Conservation (phyloP, 495 filamentous ascomycete genomes). For the Penicillium pulvis region DNA sequence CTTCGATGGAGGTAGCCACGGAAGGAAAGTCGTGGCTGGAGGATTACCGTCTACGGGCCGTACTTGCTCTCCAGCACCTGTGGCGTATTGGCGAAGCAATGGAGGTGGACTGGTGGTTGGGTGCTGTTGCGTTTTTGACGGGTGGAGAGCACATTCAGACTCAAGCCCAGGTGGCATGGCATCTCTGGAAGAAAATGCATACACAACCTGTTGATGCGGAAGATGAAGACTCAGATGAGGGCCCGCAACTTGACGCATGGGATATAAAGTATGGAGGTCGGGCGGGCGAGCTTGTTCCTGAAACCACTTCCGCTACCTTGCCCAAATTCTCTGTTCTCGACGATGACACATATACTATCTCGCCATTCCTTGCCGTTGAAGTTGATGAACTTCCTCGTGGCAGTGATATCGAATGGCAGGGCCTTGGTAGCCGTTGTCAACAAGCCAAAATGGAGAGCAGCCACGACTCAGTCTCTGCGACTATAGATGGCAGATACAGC, state of each 20-base stretch:
- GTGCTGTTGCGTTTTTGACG: conserved; percentile 71
- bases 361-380: conserved; percentile 72
- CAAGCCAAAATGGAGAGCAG: conserved; percentile 22
- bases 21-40: conserved; percentile 25
- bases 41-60: conserved; percentile 49
- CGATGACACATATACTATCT: conserved; percentile 31
- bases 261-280: conserved; percentile 60
- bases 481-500: conserved; percentile 21
- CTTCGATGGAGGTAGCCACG: conserved; percentile 64
- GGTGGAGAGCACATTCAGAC: conserved; percentile 28
- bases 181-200: conserved; percentile 57
- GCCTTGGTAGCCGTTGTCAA: conserved; percentile 41
- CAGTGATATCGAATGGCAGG: conserved; percentile 76
- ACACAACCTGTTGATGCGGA: conserved; percentile 20
- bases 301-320: conserved; percentile 19
- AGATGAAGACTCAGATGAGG: conserved; percentile 40
- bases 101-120: conserved; percentile 71
- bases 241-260: conserved; percentile 67
- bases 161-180: conserved; percentile 46
- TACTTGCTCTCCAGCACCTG: conserved; percentile 82
- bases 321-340: conserved; percentile 35
- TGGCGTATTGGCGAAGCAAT: conserved; percentile 78
- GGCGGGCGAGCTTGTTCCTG: conserved; percentile 23
- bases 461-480: conserved; percentile 27
- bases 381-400: conserved; percentile 70